A percentile compares a stretch with the other conserved stretches of the same genome.
Evolutionary conservation across 306 rosid species (phyloP).

Genomic region (Leucaena leucocephala): DNA sequence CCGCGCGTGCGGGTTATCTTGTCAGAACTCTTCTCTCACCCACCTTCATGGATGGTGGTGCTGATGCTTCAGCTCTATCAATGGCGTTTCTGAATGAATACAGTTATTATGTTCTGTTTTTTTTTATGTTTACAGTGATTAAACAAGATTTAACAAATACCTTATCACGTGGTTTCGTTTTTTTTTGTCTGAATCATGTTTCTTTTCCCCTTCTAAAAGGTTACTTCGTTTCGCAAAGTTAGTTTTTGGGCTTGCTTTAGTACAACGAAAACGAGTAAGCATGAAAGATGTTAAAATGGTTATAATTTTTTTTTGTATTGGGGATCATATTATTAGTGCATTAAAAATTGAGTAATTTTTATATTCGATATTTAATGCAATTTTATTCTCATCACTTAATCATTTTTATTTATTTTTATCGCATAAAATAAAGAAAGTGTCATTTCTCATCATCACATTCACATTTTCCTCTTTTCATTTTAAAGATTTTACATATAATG

Average conservation of each 20-base stretch:
- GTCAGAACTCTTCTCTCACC: constrained; percentile 21
- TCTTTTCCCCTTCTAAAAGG: too few species aligned
- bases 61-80: constrained; percentile 18
- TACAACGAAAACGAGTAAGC: too few species aligned
- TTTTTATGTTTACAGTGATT: not conserved
- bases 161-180: not conserved
- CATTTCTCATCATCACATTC: not conserved
- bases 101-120: not conserved
- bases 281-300: too few species aligned
- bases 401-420: too few species aligned
- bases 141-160: not conserved
- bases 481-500: too few species aligned
- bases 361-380: too few species aligned
- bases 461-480: not conserved
- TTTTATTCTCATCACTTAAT: too few species aligned
- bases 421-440: too few species aligned
- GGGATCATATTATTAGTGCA: too few species aligned
- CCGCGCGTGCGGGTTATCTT: constrained; percentile 69
- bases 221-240: not conserved
- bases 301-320: too few species aligned
- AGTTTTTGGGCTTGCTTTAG: not conserved
- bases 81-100: not conserved
- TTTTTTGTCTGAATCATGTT: too few species aligned
- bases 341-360: too few species aligned
- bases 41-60: not conserved